phyloP scores from a whole-genome alignment of 805 yeast genomes.

The Yueomyces sp. region DNA sequence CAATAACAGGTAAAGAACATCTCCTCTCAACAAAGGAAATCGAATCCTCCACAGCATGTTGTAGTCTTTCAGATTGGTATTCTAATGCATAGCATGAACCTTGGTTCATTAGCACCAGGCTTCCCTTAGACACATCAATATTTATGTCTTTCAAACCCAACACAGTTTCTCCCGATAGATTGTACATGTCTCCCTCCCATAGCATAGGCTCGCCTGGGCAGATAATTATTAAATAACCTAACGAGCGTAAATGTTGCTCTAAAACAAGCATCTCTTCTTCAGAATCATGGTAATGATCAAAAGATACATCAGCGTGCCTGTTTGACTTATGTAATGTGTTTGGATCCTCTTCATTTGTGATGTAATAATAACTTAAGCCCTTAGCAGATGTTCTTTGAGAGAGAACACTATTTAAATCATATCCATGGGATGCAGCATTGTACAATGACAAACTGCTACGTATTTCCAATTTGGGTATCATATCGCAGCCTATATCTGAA shows the following conservation, averaged over 20 bases:
- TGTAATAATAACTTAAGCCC: constrained; percentile 15
- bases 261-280: constrained; percentile 13
- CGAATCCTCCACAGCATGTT: constrained; percentile 42
- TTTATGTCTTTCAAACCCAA: constrained; percentile 10
- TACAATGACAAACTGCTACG: constrained; percentile 16
- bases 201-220: constrained; percentile 75
- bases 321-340: neutral
- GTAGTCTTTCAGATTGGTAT: constrained; percentile 41
- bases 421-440: constrained; percentile 12
- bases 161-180: constrained; percentile 26
- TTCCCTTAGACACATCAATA: constrained; percentile 8
- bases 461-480: constrained; percentile 21
- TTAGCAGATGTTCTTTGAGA: constrained; percentile 17
- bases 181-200: constrained; percentile 76
- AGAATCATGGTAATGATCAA: constrained; percentile 23
- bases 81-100: constrained; percentile 51
- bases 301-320: neutral
- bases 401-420: constrained; percentile 16
- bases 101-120: constrained; percentile 25
- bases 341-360: constrained; percentile 5
- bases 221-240: constrained; percentile 57
- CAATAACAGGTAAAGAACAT: constrained; percentile 61
- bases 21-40: constrained; percentile 46
- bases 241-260: constrained; percentile 18
- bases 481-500: constrained; percentile 39